phyloP scores from a whole-genome alignment of 2,329 filamentous ascomycete genomes.

The Fusarium sp. region DNA sequence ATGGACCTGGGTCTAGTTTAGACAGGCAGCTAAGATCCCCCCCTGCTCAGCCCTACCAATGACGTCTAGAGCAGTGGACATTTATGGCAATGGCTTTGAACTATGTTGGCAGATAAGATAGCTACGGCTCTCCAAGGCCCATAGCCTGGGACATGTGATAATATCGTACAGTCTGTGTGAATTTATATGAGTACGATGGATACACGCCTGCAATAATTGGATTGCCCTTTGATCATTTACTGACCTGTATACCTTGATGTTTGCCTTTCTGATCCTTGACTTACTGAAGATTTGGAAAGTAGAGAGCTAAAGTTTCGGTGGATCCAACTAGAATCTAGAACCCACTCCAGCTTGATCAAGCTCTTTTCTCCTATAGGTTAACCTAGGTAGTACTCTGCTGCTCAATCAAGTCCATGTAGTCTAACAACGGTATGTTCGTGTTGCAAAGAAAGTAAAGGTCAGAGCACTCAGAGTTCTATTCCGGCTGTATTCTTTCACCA shows the following conservation, averaged over 20 bases:
- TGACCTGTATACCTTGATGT: background rate
- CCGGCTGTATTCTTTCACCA: background rate
- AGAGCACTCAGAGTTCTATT: background rate
- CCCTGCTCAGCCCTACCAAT: slow-evolving; percentile 28
- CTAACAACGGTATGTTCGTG: background rate
- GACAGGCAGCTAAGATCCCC: background rate
- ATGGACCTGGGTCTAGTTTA: background rate
- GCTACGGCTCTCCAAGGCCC: background rate
- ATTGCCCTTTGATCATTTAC: background rate
- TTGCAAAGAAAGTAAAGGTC: background rate
- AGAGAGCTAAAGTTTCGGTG: background rate
- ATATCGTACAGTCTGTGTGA: background rate
- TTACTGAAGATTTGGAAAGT: background rate
- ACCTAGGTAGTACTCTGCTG: background rate
- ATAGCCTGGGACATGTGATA: background rate
- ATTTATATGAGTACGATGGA: background rate
- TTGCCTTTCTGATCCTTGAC: background rate
- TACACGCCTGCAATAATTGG: background rate
- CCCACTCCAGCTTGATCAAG: background rate
- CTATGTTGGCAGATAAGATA: background rate
- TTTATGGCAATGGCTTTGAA: background rate
- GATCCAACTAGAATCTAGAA: background rate
- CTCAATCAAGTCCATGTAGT: background rate
- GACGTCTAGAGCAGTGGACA: background rate
- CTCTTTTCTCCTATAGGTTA: background rate